These are phyloP conservation scores for Lathyrus aphaca DNA, from an alignment of 306 rosid species.

Conservation along the genomic window DNA sequence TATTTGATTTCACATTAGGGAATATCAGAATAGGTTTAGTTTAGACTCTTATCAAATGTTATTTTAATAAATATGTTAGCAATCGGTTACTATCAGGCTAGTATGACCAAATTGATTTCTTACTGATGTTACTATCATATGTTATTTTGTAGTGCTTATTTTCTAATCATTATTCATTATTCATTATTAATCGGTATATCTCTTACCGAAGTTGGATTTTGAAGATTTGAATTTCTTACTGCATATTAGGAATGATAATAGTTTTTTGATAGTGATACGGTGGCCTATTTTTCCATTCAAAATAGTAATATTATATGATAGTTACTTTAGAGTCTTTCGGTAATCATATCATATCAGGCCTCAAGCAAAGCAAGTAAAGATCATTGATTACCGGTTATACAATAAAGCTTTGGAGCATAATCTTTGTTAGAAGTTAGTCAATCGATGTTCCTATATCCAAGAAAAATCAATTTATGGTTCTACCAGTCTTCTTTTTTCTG, in stretches of 20 bases:
- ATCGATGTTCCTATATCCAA: background rate
- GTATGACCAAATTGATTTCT: too few species aligned
- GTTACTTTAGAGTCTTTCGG: constrained; percentile 6
- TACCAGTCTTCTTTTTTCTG: constrained; percentile 9
- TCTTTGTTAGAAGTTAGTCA: constrained; percentile 10
- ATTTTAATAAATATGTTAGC: too few species aligned
- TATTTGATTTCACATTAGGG: too few species aligned
- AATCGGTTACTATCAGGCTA: too few species aligned
- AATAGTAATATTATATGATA: background rate
- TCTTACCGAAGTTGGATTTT: background rate
- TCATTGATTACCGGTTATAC: constrained; percentile 2
- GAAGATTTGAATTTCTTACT: background rate
- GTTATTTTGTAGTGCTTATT: too few species aligned
- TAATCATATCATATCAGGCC: constrained; percentile 1
- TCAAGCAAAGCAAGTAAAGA: background rate
- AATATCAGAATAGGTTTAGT: too few species aligned
- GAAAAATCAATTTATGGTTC: constrained; percentile 24
- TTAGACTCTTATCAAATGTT: too few species aligned
- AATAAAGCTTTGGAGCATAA: constrained; percentile 6
- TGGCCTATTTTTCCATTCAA: background rate
- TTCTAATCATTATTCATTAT: too few species aligned
- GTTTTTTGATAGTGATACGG: constrained; percentile 3
- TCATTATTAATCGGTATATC: background rate
- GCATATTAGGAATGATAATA: background rate
- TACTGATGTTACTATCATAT: too few species aligned